Evolutionary conservation across 768 basidiomycete species (phyloP).

Genomic region (Boletus rex-veris): DNA sequence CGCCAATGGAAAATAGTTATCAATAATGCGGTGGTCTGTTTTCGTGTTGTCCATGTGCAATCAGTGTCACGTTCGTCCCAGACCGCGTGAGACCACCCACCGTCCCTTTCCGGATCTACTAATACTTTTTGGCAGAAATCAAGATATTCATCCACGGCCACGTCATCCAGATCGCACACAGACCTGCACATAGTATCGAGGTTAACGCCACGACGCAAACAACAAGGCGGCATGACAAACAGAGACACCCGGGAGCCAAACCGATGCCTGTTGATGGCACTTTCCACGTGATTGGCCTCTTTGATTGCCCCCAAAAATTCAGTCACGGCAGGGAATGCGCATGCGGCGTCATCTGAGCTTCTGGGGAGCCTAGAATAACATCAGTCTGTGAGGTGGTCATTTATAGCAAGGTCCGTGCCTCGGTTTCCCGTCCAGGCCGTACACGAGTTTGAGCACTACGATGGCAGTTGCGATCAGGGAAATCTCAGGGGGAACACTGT

Average conservation of each 20-base stretch:
- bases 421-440: constrained; percentile 70
- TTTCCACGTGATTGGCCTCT: constrained; percentile 35
- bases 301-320: constrained; percentile 47
- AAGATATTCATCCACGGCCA: constrained; percentile 60
- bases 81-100: constrained; percentile 19
- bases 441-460: constrained; percentile 78
- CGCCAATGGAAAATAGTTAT: constrained; percentile 41
- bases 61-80: constrained; percentile 12
- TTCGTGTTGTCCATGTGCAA: constrained; percentile 1
- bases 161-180: constrained; percentile 48
- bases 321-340: constrained; percentile 49
- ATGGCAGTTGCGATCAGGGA: constrained; percentile 56
- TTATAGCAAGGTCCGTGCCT: constrained; percentile 40
- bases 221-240: constrained; percentile 37
- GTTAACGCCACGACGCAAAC: constrained; percentile 3
- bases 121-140: constrained; percentile 60
- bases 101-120: constrained; percentile 28
- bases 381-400: constrained; percentile 9
- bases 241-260: constrained; percentile 44
- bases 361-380: constrained; percentile 39
- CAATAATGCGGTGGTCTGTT: constrained; percentile 34
- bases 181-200: constrained; percentile 37
- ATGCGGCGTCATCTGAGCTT: constrained; percentile 52
- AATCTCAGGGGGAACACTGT: constrained; percentile 68
- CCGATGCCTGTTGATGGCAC: constrained; percentile 29